Evolutionary conservation across 495 filamentous ascomycete genomes (phyloP), one percentile per base, ranked within the genome.

Genomic region (Cercophora sp.): DNA sequence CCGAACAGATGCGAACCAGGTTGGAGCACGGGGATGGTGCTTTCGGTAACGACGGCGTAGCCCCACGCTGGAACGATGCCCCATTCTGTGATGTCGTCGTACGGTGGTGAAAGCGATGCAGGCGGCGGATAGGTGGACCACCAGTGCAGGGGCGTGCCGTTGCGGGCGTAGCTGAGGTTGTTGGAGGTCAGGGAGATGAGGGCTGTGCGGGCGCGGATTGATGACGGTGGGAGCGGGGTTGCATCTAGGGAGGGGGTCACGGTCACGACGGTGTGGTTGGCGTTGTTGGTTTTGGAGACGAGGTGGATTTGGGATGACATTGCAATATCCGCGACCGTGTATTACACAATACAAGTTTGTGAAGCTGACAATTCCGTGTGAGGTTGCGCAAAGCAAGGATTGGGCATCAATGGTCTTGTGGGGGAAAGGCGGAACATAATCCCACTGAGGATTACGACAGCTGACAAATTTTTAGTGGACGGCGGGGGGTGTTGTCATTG

Each of bases 61-160:
- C 76, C 75, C 75, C 76, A 78, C 4, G 67, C 74, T 6, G 74
- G 68, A 3, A 70, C 68, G 32, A 77, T 75, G 1, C 71, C 73
- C 62, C 71, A 77, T n/a, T 45, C 15, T 6, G 51, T 13, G 5
- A 16, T 27, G 39, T 76, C 57, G 49, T 71, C 13, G 25, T 8
- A 6, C 63, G 34, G 73, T 13, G 29, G 8, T 13, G 29, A 13
- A 32, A 32, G 29, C 8, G 29, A 32, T 69, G 8, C 62, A 55
- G 41, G 57, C 25, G 51, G 53, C 18, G 29, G 60, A 41, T 53
- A 75, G 68, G 70, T 76, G 13, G 55, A 25, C 51, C 51, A 53
- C 41, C 51, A 53, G 27, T 24, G 56, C 0, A 77, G 19, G 2
- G 65, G 2, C 10, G 40, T 41, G 4, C 74, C 74, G 18, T 60